phyloP scores from a whole-genome alignment of 2,329 filamentous ascomycete genomes.

The Penicillium palitans region DNA sequence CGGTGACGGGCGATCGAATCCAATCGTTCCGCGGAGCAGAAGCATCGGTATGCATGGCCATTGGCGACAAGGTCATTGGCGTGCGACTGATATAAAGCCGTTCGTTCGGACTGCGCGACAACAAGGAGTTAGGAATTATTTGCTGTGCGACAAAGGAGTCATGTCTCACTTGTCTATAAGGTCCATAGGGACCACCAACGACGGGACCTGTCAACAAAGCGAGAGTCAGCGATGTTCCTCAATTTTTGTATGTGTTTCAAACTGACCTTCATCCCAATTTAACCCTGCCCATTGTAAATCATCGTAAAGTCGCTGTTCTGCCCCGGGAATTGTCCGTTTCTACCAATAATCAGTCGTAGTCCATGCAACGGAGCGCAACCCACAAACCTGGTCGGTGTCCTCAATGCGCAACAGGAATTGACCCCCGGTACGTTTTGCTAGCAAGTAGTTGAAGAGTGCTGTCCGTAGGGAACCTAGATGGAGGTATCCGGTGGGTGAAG shows the following conservation, averaged over 20 bases:
- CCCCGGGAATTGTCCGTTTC: constrained; percentile 78
- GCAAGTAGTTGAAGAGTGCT: constrained; percentile 90
- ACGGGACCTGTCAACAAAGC: constrained; percentile 62
- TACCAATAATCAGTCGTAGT: constrained; percentile 46
- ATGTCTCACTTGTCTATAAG: constrained; percentile 72
- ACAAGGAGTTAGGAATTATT: not conserved
- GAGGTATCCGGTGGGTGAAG: constrained; percentile 90
- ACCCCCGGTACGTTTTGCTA: constrained; percentile 83
- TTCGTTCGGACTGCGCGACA: constrained; percentile 68
- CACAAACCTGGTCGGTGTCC: constrained; percentile 82
- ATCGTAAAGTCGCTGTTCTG: constrained; percentile 72
- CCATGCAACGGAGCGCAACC: not conserved
- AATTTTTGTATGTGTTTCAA: not conserved
- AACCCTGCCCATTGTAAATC: constrained; percentile 88
- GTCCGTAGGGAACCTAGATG: constrained; percentile 90
- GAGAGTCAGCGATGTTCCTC: constrained; percentile 9
- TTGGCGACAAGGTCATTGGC: constrained; percentile 66
- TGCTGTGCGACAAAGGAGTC: not conserved
- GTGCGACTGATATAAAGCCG: constrained; percentile 69
- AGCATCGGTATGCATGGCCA: constrained; percentile 86
- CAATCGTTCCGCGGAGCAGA: constrained; percentile 75
- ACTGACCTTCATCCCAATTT: constrained; percentile 83
- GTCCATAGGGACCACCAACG: constrained; percentile 76
- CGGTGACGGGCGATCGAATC: constrained; percentile 65
- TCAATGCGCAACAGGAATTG: constrained; percentile 90